Conservation (phyloP, 306 rosid genomes). For the Rubus parviflorus region DNA sequence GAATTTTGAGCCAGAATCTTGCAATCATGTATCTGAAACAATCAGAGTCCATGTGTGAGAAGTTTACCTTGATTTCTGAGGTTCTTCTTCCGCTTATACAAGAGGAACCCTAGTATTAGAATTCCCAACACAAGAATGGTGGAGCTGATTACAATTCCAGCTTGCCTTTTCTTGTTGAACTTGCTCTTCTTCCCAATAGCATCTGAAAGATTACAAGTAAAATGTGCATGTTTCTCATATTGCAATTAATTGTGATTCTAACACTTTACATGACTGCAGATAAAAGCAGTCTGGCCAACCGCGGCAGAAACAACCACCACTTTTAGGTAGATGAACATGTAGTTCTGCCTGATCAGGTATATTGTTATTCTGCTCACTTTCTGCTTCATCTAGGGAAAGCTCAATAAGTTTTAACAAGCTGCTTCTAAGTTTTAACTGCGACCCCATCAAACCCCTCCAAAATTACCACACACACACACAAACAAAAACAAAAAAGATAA, state of each 20-base stretch:
- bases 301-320: neutral
- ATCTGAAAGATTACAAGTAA: neutral
- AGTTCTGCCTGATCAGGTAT: neutral
- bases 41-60: neutral
- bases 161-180: neutral
- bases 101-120: neutral
- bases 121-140: neutral
- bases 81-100: constrained; percentile 6
- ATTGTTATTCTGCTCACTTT: neutral
- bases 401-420: neutral
- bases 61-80: constrained; percentile 1
- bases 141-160: constrained; percentile 8
- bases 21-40: neutral
- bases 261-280: neutral
- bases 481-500: neutral
- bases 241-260: neutral
- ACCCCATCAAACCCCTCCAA: neutral
- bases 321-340: neutral
- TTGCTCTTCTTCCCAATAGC: neutral
- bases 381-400: neutral
- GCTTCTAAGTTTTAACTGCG: neutral
- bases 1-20: neutral
- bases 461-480: neutral
- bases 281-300: neutral
- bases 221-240: neutral